Evolutionary conservation across 1,139 yeast species (phyloP).

Genomic region (Nakaseomyces kungkrabaensis): DNA sequence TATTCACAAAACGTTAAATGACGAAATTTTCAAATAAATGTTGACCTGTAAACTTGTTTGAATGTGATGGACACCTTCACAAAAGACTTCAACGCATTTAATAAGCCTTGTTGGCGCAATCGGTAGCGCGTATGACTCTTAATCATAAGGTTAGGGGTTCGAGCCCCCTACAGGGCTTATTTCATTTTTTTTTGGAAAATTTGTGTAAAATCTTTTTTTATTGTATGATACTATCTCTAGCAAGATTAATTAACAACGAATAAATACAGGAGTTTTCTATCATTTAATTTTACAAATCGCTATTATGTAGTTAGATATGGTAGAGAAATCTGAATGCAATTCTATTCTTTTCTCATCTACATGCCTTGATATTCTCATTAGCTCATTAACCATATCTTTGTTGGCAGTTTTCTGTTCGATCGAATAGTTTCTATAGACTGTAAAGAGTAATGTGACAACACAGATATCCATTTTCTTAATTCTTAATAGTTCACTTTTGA

Average conservation of each 20-base stretch:
- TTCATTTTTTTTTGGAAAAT: constrained; percentile 8
- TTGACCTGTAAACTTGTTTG: not conserved
- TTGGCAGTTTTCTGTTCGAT: not conserved
- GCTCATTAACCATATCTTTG: not conserved
- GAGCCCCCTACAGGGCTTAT: constrained; percentile 38
- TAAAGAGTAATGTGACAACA: not conserved
- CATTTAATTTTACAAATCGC: not conserved
- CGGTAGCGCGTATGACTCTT: constrained; percentile 41
- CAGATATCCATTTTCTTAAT: not conserved
- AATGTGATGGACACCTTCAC: not conserved
- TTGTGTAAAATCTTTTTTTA: not conserved
- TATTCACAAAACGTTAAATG: no score
- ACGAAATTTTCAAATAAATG: no score
- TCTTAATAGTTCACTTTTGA: not conserved
- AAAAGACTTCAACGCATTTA: not conserved
- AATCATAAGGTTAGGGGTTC: constrained; percentile 39
- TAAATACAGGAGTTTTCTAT: no score
- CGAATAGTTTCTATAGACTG: not conserved
- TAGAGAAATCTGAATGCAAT: not conserved
- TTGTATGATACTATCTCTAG: not conserved
- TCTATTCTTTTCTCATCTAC: not conserved
- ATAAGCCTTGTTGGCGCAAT: constrained; percentile 37
- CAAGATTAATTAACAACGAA: no score
- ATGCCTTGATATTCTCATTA: not conserved
- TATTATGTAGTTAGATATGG: not conserved